Percentiles rank a stretch among this genome's conserved stretches.
Conservation (phyloP, 2,329 filamentous ascomycete species). For the Parascedosporium putredinis region DNA sequence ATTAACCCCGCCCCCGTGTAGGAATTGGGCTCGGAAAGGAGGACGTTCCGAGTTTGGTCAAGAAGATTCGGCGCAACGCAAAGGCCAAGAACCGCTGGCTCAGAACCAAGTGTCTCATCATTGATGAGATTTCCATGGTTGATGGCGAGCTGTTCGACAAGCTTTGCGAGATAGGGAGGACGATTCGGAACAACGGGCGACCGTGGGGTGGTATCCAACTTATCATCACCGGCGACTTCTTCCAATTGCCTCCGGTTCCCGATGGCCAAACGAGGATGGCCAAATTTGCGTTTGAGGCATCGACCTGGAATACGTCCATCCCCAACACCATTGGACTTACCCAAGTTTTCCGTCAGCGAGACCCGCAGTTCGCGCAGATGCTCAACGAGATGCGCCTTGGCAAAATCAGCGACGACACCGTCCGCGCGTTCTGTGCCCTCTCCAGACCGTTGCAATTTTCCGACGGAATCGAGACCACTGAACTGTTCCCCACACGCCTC, state of each 20-base stretch:
- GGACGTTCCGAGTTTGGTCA: slow-evolving; percentile 65
- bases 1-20: slow-evolving; percentile 10
- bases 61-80: slow-evolving; percentile 79
- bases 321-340: slow-evolving; percentile 93
- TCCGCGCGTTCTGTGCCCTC: slow-evolving; percentile 64
- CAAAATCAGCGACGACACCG: slow-evolving; percentile 63
- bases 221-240: slow-evolving; percentile 94
- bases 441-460: slow-evolving; percentile 60
- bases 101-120: slow-evolving; percentile 72
- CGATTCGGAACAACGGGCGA: slow-evolving; percentile 77
- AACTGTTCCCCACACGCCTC: slow-evolving; percentile 81
- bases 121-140: slow-evolving; percentile 98
- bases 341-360: slow-evolving; percentile 92
- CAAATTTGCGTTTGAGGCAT: slow-evolving; percentile 89
- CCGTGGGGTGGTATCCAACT: slow-evolving; percentile 95
- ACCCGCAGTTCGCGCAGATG: slow-evolving; percentile 82
- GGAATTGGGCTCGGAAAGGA: slow-evolving; percentile 88
- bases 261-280: slow-evolving; percentile 55
- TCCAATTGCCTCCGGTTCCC: slow-evolving; percentile 89
- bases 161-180: slow-evolving; percentile 75
- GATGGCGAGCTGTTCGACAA: slow-evolving; percentile 97
- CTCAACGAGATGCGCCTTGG: slow-evolving; percentile 96
- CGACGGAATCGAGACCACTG: slow-evolving; percentile 63
- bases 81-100: slow-evolving; percentile 88
- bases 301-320: slow-evolving; percentile 84